These are phyloP conservation scores for Podospora conica DNA, from an alignment of 495 filamentous ascomycete genomes.

Conservation along the genomic window DNA sequence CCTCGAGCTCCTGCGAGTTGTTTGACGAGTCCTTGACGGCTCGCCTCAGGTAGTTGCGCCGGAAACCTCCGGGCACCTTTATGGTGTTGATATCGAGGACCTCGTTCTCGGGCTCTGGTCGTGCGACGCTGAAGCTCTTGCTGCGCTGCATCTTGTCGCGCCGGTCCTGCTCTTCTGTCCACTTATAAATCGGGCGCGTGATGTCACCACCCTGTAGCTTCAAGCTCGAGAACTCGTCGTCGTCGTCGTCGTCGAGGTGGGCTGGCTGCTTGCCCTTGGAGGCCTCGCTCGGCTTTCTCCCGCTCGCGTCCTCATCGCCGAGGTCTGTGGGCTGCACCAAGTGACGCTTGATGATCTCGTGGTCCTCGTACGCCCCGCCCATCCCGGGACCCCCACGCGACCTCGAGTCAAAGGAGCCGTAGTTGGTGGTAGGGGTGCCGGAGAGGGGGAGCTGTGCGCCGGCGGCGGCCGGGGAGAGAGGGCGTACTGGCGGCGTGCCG, in stretches of 20 bases:
- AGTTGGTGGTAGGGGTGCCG: constrained; percentile 58
- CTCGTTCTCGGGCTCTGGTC: constrained; percentile 72
- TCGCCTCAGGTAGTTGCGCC: constrained; percentile 77
- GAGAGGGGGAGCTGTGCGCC: constrained; percentile 41
- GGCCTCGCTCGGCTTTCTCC: constrained; percentile 32
- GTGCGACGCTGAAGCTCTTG: constrained; percentile 72
- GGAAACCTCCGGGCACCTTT: constrained; percentile 86
- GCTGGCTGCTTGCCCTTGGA: constrained; percentile 45
- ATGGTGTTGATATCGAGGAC: constrained; percentile 79
- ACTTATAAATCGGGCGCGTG: constrained; percentile 87
- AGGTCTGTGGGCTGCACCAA: constrained; percentile 61
- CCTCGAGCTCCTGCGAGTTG: constrained; percentile 39
- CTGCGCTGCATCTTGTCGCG: constrained; percentile 59
- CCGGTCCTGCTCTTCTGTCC: constrained; percentile 75
- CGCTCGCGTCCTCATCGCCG: constrained; percentile 32
- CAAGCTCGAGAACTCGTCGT: constrained; percentile 87
- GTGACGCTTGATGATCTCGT: constrained; percentile 75
- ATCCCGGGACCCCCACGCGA: constrained; percentile 34
- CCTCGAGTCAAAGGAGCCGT: constrained; percentile 70
- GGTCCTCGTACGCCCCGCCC: constrained; percentile 60
- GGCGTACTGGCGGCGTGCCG: constrained; percentile 51
- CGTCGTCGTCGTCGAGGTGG: constrained; percentile 43
- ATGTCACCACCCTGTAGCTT: constrained; percentile 90
- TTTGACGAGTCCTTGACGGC: constrained; percentile 53
- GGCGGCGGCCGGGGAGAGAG: constrained; percentile 49